Conservation (phyloP, 805 yeast species). For the Kazachstania taianensis region DNA sequence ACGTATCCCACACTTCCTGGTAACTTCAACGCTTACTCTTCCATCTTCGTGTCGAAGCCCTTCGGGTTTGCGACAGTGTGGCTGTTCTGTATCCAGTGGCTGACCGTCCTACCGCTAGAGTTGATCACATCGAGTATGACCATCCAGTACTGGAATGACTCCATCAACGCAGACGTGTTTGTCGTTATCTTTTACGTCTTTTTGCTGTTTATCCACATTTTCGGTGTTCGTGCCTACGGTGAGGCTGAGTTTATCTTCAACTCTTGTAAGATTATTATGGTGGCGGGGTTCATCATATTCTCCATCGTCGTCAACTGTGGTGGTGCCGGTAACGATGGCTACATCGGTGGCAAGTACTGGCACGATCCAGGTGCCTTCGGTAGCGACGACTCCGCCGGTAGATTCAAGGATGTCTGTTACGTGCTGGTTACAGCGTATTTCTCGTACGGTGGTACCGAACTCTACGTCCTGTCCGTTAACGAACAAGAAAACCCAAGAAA, state of each 20-base stretch:
- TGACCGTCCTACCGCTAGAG: constrained; percentile 56
- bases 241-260: constrained; percentile 57
- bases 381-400: constrained; percentile 20
- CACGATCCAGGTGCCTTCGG: constrained; percentile 43
- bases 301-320: constrained; percentile 49
- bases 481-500: constrained; percentile 52
- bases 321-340: constrained; percentile 45
- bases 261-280: constrained; percentile 44
- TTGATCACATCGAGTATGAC: constrained; percentile 50
- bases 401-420: constrained; percentile 56
- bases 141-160: constrained; percentile 40
- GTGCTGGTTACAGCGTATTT: constrained; percentile 54
- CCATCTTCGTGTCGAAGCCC: constrained; percentile 48
- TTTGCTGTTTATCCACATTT: constrained; percentile 41
- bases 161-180: constrained; percentile 43
- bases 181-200: constrained; percentile 45
- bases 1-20: constrained; percentile 32
- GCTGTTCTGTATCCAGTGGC: constrained; percentile 57
- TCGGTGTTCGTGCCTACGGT: constrained; percentile 60
- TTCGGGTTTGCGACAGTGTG: constrained; percentile 67
- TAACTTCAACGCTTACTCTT: constrained; percentile 32
- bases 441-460: constrained; percentile 59
- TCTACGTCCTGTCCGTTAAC: constrained; percentile 56
- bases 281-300: constrained; percentile 47
- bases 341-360: constrained; percentile 53